These are phyloP conservation scores for Aspergillus felis DNA, from an alignment of 2,329 filamentous ascomycete species.

Conservation along the genomic window DNA sequence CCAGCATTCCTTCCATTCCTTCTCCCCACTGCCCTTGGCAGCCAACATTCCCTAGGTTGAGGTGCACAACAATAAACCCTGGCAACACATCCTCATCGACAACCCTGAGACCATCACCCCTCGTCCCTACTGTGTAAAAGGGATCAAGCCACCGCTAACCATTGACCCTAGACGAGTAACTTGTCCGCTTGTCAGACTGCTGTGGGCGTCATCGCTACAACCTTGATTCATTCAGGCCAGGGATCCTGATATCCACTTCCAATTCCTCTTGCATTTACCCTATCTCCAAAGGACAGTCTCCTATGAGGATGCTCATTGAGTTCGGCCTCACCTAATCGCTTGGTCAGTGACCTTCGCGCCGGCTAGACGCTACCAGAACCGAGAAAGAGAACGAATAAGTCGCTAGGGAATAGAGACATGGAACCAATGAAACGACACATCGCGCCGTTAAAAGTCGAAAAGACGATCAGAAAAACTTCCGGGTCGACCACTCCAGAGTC, in stretches of 20 bases:
- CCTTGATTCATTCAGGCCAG: background rate
- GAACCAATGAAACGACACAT: slow-evolving; percentile 34
- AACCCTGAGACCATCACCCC: slow-evolving; percentile 8
- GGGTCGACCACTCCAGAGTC: background rate
- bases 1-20: slow-evolving; percentile 29
- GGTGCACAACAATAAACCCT: slow-evolving; percentile 10
- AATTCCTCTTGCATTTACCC: background rate
- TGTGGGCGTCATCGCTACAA: background rate
- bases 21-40: slow-evolving; percentile 14
- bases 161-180: background rate
- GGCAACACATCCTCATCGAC: slow-evolving; percentile 16
- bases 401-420: slow-evolving; percentile 21
- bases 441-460: slow-evolving; percentile 37
- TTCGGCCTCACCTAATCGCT: slow-evolving; percentile 22
- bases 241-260: background rate
- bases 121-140: slow-evolving; percentile 13
- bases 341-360: slow-evolving; percentile 29
- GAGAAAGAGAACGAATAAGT: background rate
- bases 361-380: slow-evolving; percentile 2
- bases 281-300: background rate
- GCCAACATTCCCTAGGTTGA: slow-evolving; percentile 25
- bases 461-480: slow-evolving; percentile 23
- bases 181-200: background rate
- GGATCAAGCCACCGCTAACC: slow-evolving; percentile 8
- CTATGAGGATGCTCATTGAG: slow-evolving; percentile 27